phyloP scores from a whole-genome alignment of 176 grass and related monocot genomes.

The Oryza brachyantha region DNA sequence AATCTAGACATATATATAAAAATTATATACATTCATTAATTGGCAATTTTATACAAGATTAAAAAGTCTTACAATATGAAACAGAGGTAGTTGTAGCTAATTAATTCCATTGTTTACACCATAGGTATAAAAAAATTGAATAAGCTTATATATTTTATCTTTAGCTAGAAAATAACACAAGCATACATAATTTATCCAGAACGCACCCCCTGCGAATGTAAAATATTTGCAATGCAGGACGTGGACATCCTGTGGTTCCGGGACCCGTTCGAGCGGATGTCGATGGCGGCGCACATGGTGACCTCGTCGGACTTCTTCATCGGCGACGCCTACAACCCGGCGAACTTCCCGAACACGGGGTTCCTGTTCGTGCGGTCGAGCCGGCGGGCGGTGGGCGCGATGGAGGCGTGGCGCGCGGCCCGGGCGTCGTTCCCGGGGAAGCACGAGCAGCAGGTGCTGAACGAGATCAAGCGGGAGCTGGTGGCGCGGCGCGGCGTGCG shows the following conservation, averaged over 20 bases:
- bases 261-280: constrained; percentile 62
- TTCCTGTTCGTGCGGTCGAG: constrained; percentile 67
- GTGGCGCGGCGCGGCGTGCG: constrained; percentile 36
- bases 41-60: too few relatives aligned
- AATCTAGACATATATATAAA: too few relatives aligned
- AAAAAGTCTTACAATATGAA: too few relatives aligned
- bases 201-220: not conserved
- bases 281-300: constrained; percentile 56
- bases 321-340: constrained; percentile 45
- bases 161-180: too few relatives aligned
- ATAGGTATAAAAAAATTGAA: too few relatives aligned
- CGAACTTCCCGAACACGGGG: constrained; percentile 73
- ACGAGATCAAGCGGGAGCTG: constrained; percentile 58
- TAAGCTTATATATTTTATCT: too few relatives aligned
- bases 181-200: too few relatives aligned
- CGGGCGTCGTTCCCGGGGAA: constrained; percentile 43
- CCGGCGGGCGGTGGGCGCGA: constrained; percentile 41
- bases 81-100: too few relatives aligned
- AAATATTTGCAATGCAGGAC: constrained; percentile 48
- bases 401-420: constrained; percentile 55
- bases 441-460: constrained; percentile 75
- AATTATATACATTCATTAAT: too few relatives aligned
- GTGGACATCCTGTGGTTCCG: constrained; percentile 86
- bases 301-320: constrained; percentile 72
- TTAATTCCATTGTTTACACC: too few relatives aligned